Conservation (phyloP, 2,329 filamentous ascomycete species). For the Xylariaceae sp. region DNA sequence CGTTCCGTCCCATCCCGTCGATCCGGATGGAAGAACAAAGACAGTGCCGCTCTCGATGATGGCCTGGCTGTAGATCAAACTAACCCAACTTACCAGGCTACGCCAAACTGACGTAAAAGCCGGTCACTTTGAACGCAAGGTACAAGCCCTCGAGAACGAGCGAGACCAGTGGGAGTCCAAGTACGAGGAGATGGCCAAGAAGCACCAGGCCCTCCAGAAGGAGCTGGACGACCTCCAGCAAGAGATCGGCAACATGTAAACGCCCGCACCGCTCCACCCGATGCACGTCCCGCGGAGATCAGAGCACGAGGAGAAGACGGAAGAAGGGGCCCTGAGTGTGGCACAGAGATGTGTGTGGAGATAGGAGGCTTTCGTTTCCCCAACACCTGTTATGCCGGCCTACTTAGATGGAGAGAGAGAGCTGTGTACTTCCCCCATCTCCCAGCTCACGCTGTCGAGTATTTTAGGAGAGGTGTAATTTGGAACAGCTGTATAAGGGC, state of each 20-base stretch:
- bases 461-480: slow-evolving; percentile 9
- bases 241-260: slow-evolving; percentile 90
- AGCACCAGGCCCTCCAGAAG: slow-evolving; percentile 83
- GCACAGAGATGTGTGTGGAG: slow-evolving; percentile 13
- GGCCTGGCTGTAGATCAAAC: background rate
- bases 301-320: background rate
- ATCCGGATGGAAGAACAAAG: background rate
- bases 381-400: slow-evolving; percentile 21
- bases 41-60: background rate
- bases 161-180: slow-evolving; percentile 95
- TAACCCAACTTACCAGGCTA: slow-evolving; percentile 54
- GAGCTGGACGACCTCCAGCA: slow-evolving; percentile 67
- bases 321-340: slow-evolving; percentile 3
- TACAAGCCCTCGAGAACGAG: slow-evolving; percentile 87
- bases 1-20: no score
- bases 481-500: slow-evolving; percentile 8
- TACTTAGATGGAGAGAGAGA: slow-evolving; percentile 15
- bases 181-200: slow-evolving; percentile 96
- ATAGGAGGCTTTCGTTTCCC: slow-evolving; percentile 21
- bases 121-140: slow-evolving; percentile 98
- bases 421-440: slow-evolving; percentile 19
- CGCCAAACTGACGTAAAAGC: slow-evolving; percentile 99
- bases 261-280: slow-evolving; percentile 3
- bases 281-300: slow-evolving; percentile 4
- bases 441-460: slow-evolving; percentile 19